A percentile compares a stretch with the other conserved stretches of the same genome.
Conservation (phyloP, 768 basidiomycete species). For the Lyophyllum atratum region DNA sequence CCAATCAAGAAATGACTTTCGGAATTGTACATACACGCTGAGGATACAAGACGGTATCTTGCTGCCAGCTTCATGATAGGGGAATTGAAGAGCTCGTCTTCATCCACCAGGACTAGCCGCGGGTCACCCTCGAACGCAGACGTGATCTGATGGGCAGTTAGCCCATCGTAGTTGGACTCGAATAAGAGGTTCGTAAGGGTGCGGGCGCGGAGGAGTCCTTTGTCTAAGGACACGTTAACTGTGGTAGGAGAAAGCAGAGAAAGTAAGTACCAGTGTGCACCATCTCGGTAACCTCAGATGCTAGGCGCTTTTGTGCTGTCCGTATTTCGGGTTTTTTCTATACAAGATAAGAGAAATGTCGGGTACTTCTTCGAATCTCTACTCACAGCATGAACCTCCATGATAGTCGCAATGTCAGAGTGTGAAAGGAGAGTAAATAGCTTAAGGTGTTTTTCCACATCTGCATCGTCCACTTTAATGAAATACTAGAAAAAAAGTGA, state of each 20-base stretch:
- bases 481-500: constrained; percentile 68
- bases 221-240: constrained; percentile 27
- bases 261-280: constrained; percentile 40
- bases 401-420: constrained; percentile 53
- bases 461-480: constrained; percentile 75
- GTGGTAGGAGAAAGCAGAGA: not conserved
- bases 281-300: constrained; percentile 55
- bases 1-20: not conserved
- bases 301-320: constrained; percentile 48
- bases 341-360: not conserved
- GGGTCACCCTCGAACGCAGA: constrained; percentile 66
- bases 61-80: constrained; percentile 65
- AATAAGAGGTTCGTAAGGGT: constrained; percentile 48
- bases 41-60: constrained; percentile 56
- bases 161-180: constrained; percentile 40
- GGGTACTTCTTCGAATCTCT: not conserved
- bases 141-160: constrained; percentile 59
- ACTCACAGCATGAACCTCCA: constrained; percentile 61
- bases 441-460: constrained; percentile 78
- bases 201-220: constrained; percentile 40
- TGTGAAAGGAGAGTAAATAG: constrained; percentile 79
- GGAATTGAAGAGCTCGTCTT: constrained; percentile 51
- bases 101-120: constrained; percentile 54
- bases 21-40: constrained; percentile 55
- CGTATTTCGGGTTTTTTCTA: constrained; percentile 46